A percentile compares a stretch with the other conserved stretches of the same genome.
phyloP scores from a whole-genome alignment of 257 asterid species.

The Solanum appendiculatum region DNA sequence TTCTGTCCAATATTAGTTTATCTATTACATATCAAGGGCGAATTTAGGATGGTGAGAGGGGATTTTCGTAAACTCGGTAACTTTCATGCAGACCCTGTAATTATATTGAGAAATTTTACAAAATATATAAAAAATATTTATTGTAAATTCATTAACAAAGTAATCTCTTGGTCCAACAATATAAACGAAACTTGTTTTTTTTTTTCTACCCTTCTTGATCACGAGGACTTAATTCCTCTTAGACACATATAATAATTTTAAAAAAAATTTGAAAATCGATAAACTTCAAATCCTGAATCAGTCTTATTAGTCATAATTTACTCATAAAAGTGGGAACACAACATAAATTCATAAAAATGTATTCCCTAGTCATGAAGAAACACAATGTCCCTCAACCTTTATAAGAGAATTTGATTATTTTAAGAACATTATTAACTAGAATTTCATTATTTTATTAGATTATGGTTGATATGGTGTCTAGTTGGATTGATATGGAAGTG shows the following conservation, averaged over 20 bases:
- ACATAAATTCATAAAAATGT: conserved; percentile 1
- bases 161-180: too few relatives aligned
- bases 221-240: neutral
- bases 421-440: neutral
- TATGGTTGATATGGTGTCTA: conserved; percentile 30
- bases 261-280: neutral
- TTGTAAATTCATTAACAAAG: neutral
- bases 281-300: too few relatives aligned
- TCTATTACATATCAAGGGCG: too few relatives aligned
- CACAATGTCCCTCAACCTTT: neutral
- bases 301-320: neutral
- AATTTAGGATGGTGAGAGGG: neutral
- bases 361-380: conserved; percentile 1
- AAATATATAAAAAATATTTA: too few relatives aligned
- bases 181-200: neutral
- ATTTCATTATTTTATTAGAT: conserved; percentile 20
- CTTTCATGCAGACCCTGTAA: neutral
- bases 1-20: too few relatives aligned
- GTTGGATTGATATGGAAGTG: conserved; percentile 26
- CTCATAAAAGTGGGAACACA: neutral
- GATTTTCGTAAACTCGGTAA: neutral
- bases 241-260: neutral
- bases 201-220: neutral
- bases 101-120: neutral
- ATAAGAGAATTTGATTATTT: neutral